Conservation (phyloP, 305 asterid species). For the Withania somnifera region DNA sequence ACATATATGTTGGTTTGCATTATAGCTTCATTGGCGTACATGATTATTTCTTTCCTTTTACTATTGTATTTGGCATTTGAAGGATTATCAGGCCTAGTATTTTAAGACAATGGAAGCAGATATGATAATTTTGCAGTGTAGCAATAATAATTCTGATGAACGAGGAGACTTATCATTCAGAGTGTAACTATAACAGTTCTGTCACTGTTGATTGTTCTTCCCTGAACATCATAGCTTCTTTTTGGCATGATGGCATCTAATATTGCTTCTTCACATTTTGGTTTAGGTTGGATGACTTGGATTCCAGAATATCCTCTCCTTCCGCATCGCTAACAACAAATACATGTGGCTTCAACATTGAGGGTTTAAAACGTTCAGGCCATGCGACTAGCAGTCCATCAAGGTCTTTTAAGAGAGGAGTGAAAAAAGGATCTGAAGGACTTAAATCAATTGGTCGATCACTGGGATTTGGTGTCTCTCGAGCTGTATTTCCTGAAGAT, state of each 20-base stretch:
- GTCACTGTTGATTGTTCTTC: not conserved
- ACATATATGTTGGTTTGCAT: not conserved
- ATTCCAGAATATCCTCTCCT: slow-evolving; percentile 86
- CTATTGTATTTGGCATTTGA: not conserved
- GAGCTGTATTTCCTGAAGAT: slow-evolving; percentile 92
- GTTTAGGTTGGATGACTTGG: slow-evolving; percentile 84
- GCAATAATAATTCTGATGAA: not conserved
- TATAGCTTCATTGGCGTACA: not conserved
- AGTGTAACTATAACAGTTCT: not conserved
- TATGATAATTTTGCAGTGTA: not conserved
- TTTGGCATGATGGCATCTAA: not conserved
- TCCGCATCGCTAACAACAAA: slow-evolving; percentile 52
- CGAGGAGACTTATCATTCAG: not conserved
- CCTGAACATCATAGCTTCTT: not conserved
- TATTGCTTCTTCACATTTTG: slow-evolving; percentile 3
- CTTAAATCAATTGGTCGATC: slow-evolving; percentile 86
- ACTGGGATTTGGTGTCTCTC: slow-evolving; percentile 82
- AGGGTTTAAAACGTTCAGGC: slow-evolving; percentile 48
- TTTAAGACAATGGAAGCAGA: not conserved
- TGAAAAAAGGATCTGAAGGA: slow-evolving; percentile 91
- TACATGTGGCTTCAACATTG: slow-evolving; percentile 72
- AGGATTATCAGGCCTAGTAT: not conserved
- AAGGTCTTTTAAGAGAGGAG: slow-evolving; percentile 72
- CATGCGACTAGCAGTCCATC: slow-evolving; percentile 43
- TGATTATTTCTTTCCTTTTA: not conserved